These are phyloP conservation scores for Trichoderma gracile DNA, from an alignment of 2,329 filamentous ascomycete species.

Conservation along the genomic window DNA sequence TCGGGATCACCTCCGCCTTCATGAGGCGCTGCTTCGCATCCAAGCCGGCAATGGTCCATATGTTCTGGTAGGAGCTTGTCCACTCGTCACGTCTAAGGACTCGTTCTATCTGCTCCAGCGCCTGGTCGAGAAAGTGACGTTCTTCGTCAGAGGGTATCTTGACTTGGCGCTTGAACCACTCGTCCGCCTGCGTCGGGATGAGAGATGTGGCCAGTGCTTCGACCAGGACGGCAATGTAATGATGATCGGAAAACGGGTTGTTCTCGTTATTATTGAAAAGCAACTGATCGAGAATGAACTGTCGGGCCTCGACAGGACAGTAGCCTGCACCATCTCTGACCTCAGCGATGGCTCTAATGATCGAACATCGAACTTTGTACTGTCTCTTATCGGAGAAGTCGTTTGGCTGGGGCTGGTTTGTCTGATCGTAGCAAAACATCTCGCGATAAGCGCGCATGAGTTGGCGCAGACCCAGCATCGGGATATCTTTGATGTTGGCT, in stretches of 20 bases:
- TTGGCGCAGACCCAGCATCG: constrained; percentile 80
- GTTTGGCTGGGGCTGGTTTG: constrained; percentile 80
- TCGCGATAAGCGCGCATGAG: constrained; percentile 83
- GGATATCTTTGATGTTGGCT: constrained; percentile 62
- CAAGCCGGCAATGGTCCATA: constrained; percentile 63
- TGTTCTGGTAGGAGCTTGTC: constrained; percentile 67
- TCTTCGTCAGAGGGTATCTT: constrained; percentile 49
- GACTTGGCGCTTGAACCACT: constrained; percentile 48
- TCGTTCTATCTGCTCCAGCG: constrained; percentile 64
- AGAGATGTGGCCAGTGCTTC: constrained; percentile 60
- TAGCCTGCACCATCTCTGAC: constrained; percentile 73
- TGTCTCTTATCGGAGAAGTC: constrained; percentile 85
- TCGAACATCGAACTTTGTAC: constrained; percentile 82
- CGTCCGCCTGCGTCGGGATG: constrained; percentile 50
- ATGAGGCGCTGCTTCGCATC: constrained; percentile 63
- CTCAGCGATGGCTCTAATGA: constrained; percentile 76
- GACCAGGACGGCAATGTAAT: constrained; percentile 83
- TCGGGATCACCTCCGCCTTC: constrained; percentile 62
- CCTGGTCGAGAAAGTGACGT: constrained; percentile 52
- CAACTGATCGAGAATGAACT: constrained; percentile 84
- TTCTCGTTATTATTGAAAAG: constrained; percentile 93
- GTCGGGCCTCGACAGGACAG: constrained; percentile 75
- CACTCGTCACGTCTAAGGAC: constrained; percentile 69
- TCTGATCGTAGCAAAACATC: constrained; percentile 80
- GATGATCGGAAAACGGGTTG: constrained; percentile 85